phyloP scores from a whole-genome alignment of 495 filamentous ascomycete genomes.

The Trichocladium uniseriatum region DNA sequence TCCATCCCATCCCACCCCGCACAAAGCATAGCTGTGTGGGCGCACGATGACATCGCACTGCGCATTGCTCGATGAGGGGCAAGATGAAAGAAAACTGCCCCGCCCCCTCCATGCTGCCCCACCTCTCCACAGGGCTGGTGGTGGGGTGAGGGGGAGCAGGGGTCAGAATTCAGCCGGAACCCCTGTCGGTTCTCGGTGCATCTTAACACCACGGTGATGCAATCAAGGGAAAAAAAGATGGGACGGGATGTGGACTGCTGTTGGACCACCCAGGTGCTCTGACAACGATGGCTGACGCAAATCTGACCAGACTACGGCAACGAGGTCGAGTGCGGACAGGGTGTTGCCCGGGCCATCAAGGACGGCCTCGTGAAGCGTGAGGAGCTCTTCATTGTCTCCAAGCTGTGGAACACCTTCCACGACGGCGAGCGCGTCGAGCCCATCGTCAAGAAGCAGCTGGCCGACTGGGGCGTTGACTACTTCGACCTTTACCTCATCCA shows the following conservation, averaged over 20 bases:
- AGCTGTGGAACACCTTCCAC: conserved; percentile 90
- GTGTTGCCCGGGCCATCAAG: conserved; percentile 76
- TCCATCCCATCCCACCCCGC: neutral
- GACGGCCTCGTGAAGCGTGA: conserved; percentile 78
- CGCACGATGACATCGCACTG: neutral
- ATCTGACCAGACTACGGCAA: conserved; percentile 69
- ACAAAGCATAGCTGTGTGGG: neutral
- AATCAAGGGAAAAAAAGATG: too few species aligned
- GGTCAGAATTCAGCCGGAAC: conserved; percentile 11
- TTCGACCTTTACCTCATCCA: conserved; percentile 79
- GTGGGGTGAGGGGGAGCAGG: too few species aligned
- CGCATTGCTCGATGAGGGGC: conserved; percentile 11
- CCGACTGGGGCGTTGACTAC: conserved; percentile 77
- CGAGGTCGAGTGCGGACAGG: conserved; percentile 74
- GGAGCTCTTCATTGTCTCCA: conserved; percentile 86
- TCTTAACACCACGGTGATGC: conserved; percentile 1
- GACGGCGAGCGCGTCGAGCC: conserved; percentile 63
- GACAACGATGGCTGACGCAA: conserved; percentile 13
- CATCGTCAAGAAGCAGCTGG: conserved; percentile 61
- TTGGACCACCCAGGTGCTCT: too few species aligned
- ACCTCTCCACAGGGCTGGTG: too few species aligned
- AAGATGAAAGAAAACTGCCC: conserved; percentile 16
- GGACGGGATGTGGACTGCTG: too few species aligned
- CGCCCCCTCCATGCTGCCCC: conserved; percentile 25
- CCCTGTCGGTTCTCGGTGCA: conserved; percentile 13